Evolutionary conservation across 2,329 filamentous ascomycete genomes (phyloP), one percentile per base, ranked within the genome.

Genomic region (Pseudogymnoascus sp.): DNA sequence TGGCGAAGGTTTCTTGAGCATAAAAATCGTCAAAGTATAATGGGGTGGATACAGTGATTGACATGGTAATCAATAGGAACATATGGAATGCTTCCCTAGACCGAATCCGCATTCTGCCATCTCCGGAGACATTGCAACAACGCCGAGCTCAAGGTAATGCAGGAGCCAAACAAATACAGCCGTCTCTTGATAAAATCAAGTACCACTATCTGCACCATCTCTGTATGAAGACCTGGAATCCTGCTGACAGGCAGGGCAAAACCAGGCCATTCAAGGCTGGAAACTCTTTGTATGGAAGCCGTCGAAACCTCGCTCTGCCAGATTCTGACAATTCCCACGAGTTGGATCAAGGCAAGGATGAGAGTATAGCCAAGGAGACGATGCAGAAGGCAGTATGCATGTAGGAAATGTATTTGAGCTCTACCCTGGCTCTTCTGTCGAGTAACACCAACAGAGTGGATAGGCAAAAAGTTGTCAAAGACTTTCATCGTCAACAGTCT

Each of bases 311-410:
- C 82, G 83, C 83, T 82, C 75, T 77, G 57, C 11, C 57, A 39
- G 36, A 66, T 63, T 67, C 70, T 71, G 72, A 74, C 76, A 81
- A 74, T 85, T 83, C 83, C 70, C 83, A 77, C 83, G 80, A 85
- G 82, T 81, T 79, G 75, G 64, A 67, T 68, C 67, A 64, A 67
- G 60, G 63, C 61, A 65, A 60, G 35, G 60, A 68, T 66, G 61
- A 66, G 63, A 65, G 8, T 20, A 25, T 64, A 64, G 65, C 64
- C 64, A 64, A 69, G 61, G 66, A 70, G 70, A 69, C 59, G 64
- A 54, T 57, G 59, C 61, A 67, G 20, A 61, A 66, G 67, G 66
- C 61, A 63, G 61, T 70, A 68, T 71, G 71, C 70, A 68, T 72
- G 71, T 71, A 70, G 70, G 66, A 67, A 33, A 57, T 65, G 25